A percentile compares a stretch with the other conserved stretches of the same genome.
phyloP scores from a whole-genome alignment of 192 early-diverging fungal species.

The Backusella psychrophila region DNA sequence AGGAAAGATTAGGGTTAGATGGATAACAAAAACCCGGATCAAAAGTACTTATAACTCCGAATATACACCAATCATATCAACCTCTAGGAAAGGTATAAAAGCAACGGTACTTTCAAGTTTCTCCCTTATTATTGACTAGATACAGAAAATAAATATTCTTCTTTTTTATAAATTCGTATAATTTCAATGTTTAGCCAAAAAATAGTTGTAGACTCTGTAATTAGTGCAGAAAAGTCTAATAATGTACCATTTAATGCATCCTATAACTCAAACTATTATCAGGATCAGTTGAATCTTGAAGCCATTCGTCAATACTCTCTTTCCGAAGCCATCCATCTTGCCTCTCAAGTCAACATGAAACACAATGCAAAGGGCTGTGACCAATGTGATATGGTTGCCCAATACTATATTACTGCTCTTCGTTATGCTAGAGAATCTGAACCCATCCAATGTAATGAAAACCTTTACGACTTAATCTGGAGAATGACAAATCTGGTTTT shows the following conservation, averaged over 20 bases:
- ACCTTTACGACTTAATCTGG: constrained; percentile 5
- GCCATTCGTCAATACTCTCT: background rate
- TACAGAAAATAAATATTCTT: background rate
- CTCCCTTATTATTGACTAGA: background rate
- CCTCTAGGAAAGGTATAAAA: background rate
- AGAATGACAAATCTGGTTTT: background rate
- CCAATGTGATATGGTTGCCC: constrained; percentile 1
- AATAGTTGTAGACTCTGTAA: background rate
- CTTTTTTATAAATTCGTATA: background rate
- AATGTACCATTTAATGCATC: background rate
- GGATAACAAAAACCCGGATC: background rate
- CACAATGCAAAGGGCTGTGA: background rate
- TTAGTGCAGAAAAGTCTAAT: background rate
- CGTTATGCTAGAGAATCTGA: background rate
- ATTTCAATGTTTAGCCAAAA: background rate
- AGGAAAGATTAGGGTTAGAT: background rate
- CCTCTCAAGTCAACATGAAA: constrained; percentile 10
- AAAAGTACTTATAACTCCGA: background rate
- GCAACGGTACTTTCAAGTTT: background rate
- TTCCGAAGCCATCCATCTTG: background rate
- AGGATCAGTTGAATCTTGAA: background rate
- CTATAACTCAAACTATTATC: background rate
- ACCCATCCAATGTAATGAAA: background rate
- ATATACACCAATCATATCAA: background rate
- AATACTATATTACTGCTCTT: background rate